Evolutionary conservation across 2,329 filamentous ascomycete species (phyloP).

Genomic region (Aspergillus persii): DNA sequence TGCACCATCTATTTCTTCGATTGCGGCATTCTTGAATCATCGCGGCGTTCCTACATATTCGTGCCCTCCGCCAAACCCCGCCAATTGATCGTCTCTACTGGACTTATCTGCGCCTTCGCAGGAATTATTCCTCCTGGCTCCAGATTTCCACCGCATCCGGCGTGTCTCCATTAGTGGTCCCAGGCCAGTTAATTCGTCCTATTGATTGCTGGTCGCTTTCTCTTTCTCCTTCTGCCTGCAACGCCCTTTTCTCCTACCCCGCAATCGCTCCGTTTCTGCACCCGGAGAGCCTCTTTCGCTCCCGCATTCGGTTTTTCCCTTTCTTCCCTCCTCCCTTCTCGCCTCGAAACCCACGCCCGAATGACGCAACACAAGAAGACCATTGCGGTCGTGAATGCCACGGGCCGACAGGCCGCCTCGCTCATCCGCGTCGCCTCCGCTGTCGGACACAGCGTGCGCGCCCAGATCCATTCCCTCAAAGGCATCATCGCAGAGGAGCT

Average conservation of each 20-base stretch:
- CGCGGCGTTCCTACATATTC: slow-evolving; percentile 1
- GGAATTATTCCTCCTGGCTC: neutral
- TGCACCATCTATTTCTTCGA: slow-evolving; percentile 21
- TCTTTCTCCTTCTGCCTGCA: neutral
- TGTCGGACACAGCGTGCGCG: slow-evolving; percentile 88
- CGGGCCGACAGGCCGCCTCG: slow-evolving; percentile 91
- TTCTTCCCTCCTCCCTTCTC: slow-evolving; percentile 4
- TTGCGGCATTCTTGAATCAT: slow-evolving; percentile 22
- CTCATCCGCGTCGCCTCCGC: slow-evolving; percentile 92
- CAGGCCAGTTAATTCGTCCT: slow-evolving; percentile 2
- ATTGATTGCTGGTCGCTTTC: slow-evolving; percentile 10
- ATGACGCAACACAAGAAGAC: slow-evolving; percentile 63
- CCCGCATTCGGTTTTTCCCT: slow-evolving; percentile 2
- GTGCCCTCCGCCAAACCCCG: slow-evolving; percentile 1
- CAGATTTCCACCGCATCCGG: slow-evolving; percentile 14
- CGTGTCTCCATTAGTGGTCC: slow-evolving; percentile 15
- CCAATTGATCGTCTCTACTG: neutral
- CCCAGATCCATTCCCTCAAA: slow-evolving; percentile 83
- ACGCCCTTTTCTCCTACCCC: slow-evolving; percentile 15
- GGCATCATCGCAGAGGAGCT: slow-evolving; percentile 88
- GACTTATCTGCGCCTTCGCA: neutral
- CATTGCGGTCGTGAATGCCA: slow-evolving; percentile 92
- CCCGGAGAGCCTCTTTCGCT: neutral
- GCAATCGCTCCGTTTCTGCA: slow-evolving; percentile 9
- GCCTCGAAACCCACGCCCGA: slow-evolving; percentile 15